These are phyloP conservation scores for Avena eriantha DNA, from an alignment of 176 grass and related monocot genomes.

Conservation along the genomic window DNA sequence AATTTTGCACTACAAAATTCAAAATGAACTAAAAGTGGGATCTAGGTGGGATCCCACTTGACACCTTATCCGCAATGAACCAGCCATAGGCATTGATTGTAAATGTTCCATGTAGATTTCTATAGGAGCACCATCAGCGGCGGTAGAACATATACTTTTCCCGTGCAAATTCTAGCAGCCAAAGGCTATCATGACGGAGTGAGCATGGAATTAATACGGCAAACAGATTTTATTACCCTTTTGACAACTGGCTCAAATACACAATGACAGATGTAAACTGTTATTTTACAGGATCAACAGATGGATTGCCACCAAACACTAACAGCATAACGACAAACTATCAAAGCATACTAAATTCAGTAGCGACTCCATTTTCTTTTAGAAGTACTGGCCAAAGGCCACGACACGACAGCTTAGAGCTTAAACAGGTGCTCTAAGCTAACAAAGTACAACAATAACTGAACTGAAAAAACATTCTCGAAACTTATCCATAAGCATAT, in stretches of 20 bases:
- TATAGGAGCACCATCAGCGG: not conserved
- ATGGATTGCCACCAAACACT: not conserved
- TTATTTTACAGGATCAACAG: conserved; percentile 16
- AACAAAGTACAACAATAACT: not conserved
- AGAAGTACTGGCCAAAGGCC: conserved; percentile 2
- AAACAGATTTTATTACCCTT: conserved; percentile 13
- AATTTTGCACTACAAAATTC: too few species aligned
- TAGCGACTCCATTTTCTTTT: not conserved
- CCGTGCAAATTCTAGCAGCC: not conserved
- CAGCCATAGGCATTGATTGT: not conserved
- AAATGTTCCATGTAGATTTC: not conserved
- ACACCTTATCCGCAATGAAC: not conserved
- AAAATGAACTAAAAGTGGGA: too few species aligned
- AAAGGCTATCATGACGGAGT: not conserved
- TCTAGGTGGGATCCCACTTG: too few species aligned
- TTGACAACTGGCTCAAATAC: conserved; percentile 1
- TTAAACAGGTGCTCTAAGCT: conserved; percentile 12
- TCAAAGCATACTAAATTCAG: not conserved
- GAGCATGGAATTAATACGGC: not conserved
- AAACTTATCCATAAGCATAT: not conserved
- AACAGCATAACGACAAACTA: not conserved
- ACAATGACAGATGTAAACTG: not conserved
- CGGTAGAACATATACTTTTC: not conserved
- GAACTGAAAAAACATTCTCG: not conserved
- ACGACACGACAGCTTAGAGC: not conserved